phyloP scores from a whole-genome alignment of 306 rosid genomes.

The Quercus berberidifolia region DNA sequence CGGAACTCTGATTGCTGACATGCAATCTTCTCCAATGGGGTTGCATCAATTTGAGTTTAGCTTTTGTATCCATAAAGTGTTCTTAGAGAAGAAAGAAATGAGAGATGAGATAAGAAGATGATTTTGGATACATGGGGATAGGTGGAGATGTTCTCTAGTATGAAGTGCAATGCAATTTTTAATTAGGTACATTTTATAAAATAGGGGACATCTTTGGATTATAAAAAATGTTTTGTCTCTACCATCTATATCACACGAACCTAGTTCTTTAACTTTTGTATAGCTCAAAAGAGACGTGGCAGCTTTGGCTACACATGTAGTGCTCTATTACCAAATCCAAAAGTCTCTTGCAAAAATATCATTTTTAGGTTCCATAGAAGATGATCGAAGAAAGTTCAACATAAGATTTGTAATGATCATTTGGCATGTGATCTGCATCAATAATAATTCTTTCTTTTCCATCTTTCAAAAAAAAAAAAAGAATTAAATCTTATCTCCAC shows the following conservation, averaged over 20 bases:
- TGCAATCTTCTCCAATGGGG: slow-evolving; percentile 32
- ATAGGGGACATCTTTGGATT: background rate
- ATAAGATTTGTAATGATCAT: background rate
- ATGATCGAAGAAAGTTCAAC: no score
- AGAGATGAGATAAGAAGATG: slow-evolving; percentile 33
- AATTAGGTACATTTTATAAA: background rate
- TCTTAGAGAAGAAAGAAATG: slow-evolving; percentile 14
- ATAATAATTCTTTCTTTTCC: no score
- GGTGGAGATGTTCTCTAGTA: slow-evolving; percentile 20
- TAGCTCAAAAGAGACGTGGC: slow-evolving; percentile 44
- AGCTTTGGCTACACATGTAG: slow-evolving; percentile 32
- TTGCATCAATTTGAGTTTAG: slow-evolving; percentile 6
- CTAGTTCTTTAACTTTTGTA: background rate
- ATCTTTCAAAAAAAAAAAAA: background rate
- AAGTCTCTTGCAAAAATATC: slow-evolving; percentile 28
- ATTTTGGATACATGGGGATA: slow-evolving; percentile 18
- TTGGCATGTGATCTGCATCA: slow-evolving; percentile 13
- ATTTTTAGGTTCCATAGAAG: slow-evolving; percentile 23
- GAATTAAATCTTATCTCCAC: background rate
- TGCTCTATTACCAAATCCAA: slow-evolving; percentile 20
- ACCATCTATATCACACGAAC: background rate
- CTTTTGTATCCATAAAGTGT: background rate
- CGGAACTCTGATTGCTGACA: slow-evolving; percentile 26
- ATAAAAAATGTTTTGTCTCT: background rate
- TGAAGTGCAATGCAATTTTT: slow-evolving; percentile 16